Percentiles rank a stretch among this genome's conserved stretches.
phyloP scores from a whole-genome alignment of 768 basidiomycete species.

The Podaxis mareebaensis region DNA sequence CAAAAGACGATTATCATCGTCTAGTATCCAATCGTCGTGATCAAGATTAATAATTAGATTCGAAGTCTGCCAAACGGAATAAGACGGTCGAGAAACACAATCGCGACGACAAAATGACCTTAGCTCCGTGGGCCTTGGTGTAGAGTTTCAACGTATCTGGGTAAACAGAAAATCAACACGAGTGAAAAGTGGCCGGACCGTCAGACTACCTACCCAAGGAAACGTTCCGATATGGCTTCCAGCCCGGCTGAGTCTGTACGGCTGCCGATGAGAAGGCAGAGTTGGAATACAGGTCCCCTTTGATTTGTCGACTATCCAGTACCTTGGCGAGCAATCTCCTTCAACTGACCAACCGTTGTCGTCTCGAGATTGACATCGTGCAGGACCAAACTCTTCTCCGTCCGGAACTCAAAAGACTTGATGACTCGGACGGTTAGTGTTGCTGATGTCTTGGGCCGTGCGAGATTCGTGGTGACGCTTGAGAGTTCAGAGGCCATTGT shows the following conservation, averaged over 20 bases:
- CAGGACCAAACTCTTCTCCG: conserved; percentile 84
- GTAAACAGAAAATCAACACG: conserved; percentile 13
- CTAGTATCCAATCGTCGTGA: conserved; percentile 90
- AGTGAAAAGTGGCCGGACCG: conserved; percentile 3
- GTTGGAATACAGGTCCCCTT: conserved; percentile 14
- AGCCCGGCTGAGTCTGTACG: conserved; percentile 71
- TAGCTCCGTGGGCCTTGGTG: conserved; percentile 91
- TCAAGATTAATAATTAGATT: conserved; percentile 99
- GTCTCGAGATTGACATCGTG: conserved; percentile 77
- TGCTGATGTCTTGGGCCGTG: conserved; percentile 69
- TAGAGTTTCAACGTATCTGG: conserved; percentile 94
- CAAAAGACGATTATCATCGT: conserved; percentile 66
- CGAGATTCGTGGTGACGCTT: conserved; percentile 59
- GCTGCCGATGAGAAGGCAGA: conserved; percentile 40
- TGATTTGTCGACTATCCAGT: conserved; percentile 19
- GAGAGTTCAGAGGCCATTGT: conserved; percentile 19
- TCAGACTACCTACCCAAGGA: conserved; percentile 54
- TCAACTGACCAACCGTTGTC: conserved; percentile 79
- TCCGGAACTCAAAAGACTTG: conserved; percentile 93
- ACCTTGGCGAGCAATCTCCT: conserved; percentile 72
- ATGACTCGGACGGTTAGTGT: conserved; percentile 91
- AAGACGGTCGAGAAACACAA: not conserved
- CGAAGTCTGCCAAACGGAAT: conserved; percentile 61
- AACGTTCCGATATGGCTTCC: conserved; percentile 85
- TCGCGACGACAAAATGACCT: conserved; percentile 49